phyloP scores from a whole-genome alignment of 352 stramenopile genomes.

The Phytophthora macrochlamydospora region DNA sequence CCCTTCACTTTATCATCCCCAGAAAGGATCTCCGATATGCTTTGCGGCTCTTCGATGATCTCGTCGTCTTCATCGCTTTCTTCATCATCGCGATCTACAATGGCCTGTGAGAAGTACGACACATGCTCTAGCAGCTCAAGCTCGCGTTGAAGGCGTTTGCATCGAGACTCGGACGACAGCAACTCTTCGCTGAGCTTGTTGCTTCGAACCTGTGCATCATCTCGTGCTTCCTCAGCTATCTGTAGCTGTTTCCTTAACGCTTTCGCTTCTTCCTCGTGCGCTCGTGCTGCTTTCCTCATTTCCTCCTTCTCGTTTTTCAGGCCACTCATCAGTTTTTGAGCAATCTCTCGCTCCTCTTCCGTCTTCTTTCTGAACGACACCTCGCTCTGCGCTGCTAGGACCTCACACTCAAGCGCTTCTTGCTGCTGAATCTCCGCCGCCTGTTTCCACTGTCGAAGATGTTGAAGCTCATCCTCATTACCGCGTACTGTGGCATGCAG shows the following conservation, averaged over 20 bases:
- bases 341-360: constrained; percentile 39
- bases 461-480: constrained; percentile 46
- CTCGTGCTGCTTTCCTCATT: constrained; percentile 17
- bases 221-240: constrained; percentile 42
- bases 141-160: constrained; percentile 73
- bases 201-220: constrained; percentile 44
- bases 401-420: constrained; percentile 44
- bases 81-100: constrained; percentile 70
- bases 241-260: constrained; percentile 43
- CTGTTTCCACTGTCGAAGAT: constrained; percentile 56
- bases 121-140: constrained; percentile 78
- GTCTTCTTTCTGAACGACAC: constrained; percentile 47
- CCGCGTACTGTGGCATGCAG: constrained; percentile 36
- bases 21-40: constrained; percentile 11
- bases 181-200: constrained; percentile 62
- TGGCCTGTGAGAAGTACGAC: constrained; percentile 70
- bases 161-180: constrained; percentile 68
- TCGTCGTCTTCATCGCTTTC: constrained; percentile 75
- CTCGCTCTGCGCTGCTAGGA: constrained; percentile 45
- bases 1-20: constrained; percentile 12
- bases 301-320: constrained; percentile 37
- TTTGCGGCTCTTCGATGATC: constrained; percentile 31
- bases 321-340: constrained; percentile 32
- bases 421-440: constrained; percentile 45
- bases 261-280: constrained; percentile 36